Conservation (phyloP, 2,329 filamentous ascomycete genomes). For the Zymoseptoria tritici region DNA sequence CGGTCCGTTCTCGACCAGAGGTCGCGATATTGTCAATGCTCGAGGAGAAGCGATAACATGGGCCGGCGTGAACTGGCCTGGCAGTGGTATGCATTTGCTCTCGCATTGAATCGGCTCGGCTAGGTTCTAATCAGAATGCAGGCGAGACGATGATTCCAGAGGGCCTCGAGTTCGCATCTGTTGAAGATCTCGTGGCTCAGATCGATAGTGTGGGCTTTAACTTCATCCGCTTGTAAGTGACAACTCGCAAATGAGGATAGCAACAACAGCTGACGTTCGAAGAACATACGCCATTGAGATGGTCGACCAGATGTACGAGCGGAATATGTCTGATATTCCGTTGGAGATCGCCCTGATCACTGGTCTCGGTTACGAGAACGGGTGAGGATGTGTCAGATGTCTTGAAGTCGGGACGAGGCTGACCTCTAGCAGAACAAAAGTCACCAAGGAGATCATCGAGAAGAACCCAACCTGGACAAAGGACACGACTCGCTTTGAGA, state of each 20-base stretch:
- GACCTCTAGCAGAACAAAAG: constrained; percentile 21
- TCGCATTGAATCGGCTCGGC: not conserved
- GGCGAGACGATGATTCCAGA: constrained; percentile 30
- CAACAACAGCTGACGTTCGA: not conserved
- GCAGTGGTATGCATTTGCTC: constrained; percentile 9
- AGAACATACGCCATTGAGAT: constrained; percentile 37
- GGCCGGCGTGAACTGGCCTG: constrained; percentile 30
- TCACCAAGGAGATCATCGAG: constrained; percentile 31
- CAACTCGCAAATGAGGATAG: constrained; percentile 1
- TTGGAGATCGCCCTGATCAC: constrained; percentile 35
- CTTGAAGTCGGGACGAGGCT: not conserved
- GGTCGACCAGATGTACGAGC: constrained; percentile 37
- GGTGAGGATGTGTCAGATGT: constrained; percentile 5
- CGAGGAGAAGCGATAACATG: constrained; percentile 23
- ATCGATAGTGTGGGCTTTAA: constrained; percentile 30
- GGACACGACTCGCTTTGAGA: constrained; percentile 34
- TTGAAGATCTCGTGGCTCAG: constrained; percentile 23
- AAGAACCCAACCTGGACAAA: constrained; percentile 33
- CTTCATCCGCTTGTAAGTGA: constrained; percentile 26
- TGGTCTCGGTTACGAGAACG: constrained; percentile 34
- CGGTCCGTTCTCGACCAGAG: constrained; percentile 31
- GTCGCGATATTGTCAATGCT: constrained; percentile 17
- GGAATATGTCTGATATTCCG: constrained; percentile 32
- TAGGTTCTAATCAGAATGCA: not conserved
- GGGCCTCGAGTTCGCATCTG: constrained; percentile 27